phyloP scores from a whole-genome alignment of 345 rosid species.

The Euphorbia peplus region DNA sequence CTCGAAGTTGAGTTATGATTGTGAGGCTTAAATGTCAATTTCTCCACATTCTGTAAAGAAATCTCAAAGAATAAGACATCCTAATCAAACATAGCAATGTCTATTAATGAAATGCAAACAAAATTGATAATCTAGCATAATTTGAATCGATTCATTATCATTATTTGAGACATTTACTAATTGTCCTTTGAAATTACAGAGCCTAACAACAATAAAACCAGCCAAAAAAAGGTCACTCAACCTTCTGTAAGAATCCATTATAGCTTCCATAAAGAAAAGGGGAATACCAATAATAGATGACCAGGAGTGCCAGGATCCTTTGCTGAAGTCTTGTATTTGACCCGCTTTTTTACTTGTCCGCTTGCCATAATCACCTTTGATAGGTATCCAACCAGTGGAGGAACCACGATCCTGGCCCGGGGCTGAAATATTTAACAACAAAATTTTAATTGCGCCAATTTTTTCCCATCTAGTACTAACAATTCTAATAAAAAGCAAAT shows the following conservation, averaged over 20 bases:
- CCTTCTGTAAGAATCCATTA: background rate
- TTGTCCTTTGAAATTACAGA: background rate
- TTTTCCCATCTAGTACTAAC: too few species aligned
- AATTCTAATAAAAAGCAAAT: too few species aligned
- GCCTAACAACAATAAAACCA: background rate
- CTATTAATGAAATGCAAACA: background rate
- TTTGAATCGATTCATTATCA: background rate
- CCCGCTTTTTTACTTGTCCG: slow-evolving; percentile 55
- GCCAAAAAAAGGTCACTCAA: background rate
- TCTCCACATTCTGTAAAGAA: slow-evolving; percentile 50
- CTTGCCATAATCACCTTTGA: slow-evolving; percentile 6
- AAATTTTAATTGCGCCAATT: too few species aligned
- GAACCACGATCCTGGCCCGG: too few species aligned
- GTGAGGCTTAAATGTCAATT: slow-evolving; percentile 57
- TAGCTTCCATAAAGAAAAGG: background rate
- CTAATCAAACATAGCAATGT: background rate
- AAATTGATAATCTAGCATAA: background rate
- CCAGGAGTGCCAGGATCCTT: slow-evolving; percentile 86
- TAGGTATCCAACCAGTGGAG: background rate
- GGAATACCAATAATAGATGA: slow-evolving; percentile 54
- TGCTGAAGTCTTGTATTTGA: slow-evolving; percentile 68
- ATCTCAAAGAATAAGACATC: background rate
- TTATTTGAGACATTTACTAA: background rate
- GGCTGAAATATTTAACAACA: too few species aligned
- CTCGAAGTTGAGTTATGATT: slow-evolving; percentile 63